Percentiles rank a stretch among this genome's conserved stretches.
Evolutionary conservation across 305 asterid species (phyloP).

Genomic region (Fraxinus xanthoxyloides): DNA sequence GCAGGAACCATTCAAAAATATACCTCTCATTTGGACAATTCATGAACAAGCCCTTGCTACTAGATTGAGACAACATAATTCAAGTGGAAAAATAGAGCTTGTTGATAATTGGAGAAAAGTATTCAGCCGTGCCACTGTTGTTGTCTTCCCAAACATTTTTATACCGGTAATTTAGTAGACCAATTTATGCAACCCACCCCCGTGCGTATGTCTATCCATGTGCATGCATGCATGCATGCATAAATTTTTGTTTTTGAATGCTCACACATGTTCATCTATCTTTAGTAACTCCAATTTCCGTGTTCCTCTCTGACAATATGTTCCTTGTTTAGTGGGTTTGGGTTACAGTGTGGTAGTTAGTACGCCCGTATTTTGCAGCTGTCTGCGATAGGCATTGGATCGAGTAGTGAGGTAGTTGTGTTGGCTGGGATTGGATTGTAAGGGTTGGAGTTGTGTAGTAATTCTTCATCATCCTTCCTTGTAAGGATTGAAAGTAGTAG

Average conservation of each 20-base stretch:
- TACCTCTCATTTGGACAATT: conserved; percentile 85
- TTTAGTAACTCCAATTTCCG: background rate
- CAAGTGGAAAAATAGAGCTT: conserved; percentile 49
- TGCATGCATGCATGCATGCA: background rate
- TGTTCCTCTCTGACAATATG: background rate
- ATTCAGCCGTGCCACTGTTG: conserved; percentile 67
- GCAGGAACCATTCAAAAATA: conserved; percentile 86
- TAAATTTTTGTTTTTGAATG: background rate
- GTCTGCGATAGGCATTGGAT: background rate
- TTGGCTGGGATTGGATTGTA: background rate
- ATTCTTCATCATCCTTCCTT: background rate
- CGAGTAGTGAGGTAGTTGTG: background rate
- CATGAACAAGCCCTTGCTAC: conserved; percentile 68
- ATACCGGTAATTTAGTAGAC: conserved; percentile 54
- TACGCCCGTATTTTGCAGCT: background rate
- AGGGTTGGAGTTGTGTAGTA: background rate
- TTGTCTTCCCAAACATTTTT: conserved; percentile 82
- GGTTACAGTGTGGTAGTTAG: background rate
- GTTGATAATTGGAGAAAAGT: conserved; percentile 69
- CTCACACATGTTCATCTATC: background rate
- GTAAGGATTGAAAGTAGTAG: background rate
- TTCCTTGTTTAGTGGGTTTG: background rate
- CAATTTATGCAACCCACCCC: background rate
- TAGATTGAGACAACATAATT: conserved; percentile 53
- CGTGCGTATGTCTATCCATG: background rate